Evolutionary conservation across 2,329 filamentous ascomycete genomes (phyloP), one percentile per base, ranked within the genome.

Genomic region (Colletotrichum sansevieriae): DNA sequence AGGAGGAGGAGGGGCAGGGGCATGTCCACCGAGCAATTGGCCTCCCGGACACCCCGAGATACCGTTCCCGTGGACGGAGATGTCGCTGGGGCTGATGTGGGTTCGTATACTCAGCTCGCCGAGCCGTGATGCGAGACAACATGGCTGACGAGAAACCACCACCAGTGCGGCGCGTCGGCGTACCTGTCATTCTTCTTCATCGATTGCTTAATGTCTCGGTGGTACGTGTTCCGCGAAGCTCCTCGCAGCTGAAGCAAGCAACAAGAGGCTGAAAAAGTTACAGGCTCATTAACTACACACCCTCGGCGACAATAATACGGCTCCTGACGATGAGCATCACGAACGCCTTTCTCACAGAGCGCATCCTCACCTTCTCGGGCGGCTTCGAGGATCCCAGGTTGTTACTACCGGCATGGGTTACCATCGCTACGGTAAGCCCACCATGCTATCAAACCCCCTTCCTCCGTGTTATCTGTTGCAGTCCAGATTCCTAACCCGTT

Each of bases 151-250:
- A 62, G 64, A 73, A 47, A 68, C 25, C 25, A 58, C 22, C 29
- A 25, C 13, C 74, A 93, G 92, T 94, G 91, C 81, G 89, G 88
- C 75, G 90, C 91, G 67, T 92, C 91, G 20, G 92, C 90, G 62
- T 93, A 94, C 78, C 85, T 94, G 69, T 92, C 91, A 58, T 95
- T 93, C 79, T 92, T 93, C 82, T 95, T 95, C 77, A 92, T 91
- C 65, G 92, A 95, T 80, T 93, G 92, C 79, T 87, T 95, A 74
- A 94, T 95, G 92, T 94, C 91, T 70, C 85, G 92, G 80, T 95
- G 92, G 91, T 92, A 4, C 76, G 55, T 54, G 8, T 18, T 37
- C 44, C 46, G 39, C 35, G 37, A 51, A n/a, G 18, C 20, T 22
- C 13, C 37, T 62, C 20, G 10, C 57, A 37, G n/a, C 55, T 47